Evolutionary conservation across 2,329 filamentous ascomycete genomes (phyloP).

Genomic region (Colletotrichum salicis): DNA sequence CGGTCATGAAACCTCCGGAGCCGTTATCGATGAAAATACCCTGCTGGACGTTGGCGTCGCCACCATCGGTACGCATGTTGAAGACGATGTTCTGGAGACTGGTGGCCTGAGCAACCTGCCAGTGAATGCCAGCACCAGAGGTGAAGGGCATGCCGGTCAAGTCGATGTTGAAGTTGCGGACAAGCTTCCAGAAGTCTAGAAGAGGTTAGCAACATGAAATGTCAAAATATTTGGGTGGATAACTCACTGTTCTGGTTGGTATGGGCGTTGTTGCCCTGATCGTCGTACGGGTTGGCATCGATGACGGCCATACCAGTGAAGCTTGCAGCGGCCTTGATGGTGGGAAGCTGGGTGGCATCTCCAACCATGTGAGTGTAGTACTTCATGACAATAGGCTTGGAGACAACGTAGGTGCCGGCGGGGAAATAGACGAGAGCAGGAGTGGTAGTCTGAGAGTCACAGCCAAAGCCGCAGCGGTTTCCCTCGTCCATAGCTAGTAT

Average conservation of each 20-base stretch:
- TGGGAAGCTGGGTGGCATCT: conserved; percentile 77
- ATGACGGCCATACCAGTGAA: conserved; percentile 91
- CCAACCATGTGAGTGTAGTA: conserved; percentile 96
- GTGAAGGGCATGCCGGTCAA: conserved; percentile 71
- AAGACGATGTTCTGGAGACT: conserved; percentile 84
- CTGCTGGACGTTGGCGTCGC: conserved; percentile 73
- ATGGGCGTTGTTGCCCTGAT: conserved; percentile 76
- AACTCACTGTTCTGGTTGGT: conserved; percentile 73
- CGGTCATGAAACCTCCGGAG: conserved; percentile 84
- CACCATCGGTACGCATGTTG: conserved; percentile 77
- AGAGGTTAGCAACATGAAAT: conserved; percentile 45
- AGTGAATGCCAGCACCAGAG: conserved; percentile 79
- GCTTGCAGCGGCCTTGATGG: conserved; percentile 75
- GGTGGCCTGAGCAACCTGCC: conserved; percentile 87
- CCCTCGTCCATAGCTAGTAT: conserved; percentile 73
- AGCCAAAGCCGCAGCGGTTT: conserved; percentile 80
- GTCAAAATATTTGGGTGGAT: too few species aligned
- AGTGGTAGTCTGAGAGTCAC: conserved; percentile 84
- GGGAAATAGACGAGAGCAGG: conserved; percentile 95
- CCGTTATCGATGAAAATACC: conserved; percentile 89
- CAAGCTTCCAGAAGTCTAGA: conserved; percentile 78
- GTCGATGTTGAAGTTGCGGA: conserved; percentile 86
- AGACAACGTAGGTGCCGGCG: conserved; percentile 85
- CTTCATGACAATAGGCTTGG: conserved; percentile 80
- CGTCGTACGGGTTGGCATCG: conserved; percentile 85